Conservation (phyloP, 2,329 filamentous ascomycete genomes). For the Epicoccum sorghinum region DNA sequence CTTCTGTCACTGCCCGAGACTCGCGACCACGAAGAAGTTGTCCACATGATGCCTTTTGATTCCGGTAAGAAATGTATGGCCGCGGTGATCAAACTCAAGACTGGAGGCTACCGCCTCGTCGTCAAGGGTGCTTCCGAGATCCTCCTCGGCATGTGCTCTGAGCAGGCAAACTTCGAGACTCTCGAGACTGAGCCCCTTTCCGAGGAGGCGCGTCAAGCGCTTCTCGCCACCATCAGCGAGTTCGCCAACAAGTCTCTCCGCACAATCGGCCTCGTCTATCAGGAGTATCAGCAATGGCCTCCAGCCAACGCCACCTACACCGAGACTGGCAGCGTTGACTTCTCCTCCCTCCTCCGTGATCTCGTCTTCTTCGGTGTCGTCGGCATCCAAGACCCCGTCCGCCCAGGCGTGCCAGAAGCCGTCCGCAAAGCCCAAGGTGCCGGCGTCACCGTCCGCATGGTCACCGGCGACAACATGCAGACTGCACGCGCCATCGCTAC, state of each 20-base stretch:
- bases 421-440: constrained; percentile 88
- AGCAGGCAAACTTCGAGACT: constrained; percentile 23
- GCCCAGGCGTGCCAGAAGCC: constrained; percentile 83
- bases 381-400: constrained; percentile 93
- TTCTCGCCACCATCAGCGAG: constrained; percentile 42
- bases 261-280: constrained; percentile 51
- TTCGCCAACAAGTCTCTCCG: constrained; percentile 51
- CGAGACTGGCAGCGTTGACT: constrained; percentile 30
- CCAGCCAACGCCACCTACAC: constrained; percentile 31
- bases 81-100: constrained; percentile 57
- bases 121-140: constrained; percentile 66
- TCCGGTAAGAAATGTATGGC: constrained; percentile 64
- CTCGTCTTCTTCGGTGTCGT: constrained; percentile 89
- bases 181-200: constrained; percentile 25
- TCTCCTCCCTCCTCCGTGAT: constrained; percentile 26
- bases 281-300: constrained; percentile 47
- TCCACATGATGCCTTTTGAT: constrained; percentile 62
- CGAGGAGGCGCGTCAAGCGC: constrained; percentile 18
- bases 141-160: constrained; percentile 53
- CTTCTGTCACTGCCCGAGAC: constrained; percentile 57
- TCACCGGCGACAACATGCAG: constrained; percentile 95
- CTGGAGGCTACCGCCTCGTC: constrained; percentile 57
- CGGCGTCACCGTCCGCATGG: constrained; percentile 93
- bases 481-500: constrained; percentile 96
- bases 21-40: constrained; percentile 55